Evolutionary conservation across 371 early-diverging fungal genomes (phyloP), one percentile per base, ranked within the genome.

Genomic region (Entomophthora muscae): DNA sequence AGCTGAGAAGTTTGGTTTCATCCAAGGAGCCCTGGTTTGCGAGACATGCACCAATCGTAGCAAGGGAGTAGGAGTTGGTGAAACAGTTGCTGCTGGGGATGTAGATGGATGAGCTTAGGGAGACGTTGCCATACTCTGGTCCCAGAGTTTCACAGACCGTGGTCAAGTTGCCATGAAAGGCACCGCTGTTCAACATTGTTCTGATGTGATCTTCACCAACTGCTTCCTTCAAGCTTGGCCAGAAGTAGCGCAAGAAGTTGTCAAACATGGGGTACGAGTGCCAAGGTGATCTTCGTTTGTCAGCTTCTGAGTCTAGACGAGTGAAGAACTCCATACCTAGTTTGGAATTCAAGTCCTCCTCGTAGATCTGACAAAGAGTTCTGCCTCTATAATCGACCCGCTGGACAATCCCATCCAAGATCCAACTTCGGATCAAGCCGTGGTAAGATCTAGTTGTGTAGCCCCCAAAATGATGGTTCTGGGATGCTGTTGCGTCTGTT

Each of bases 391-490:
- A 73, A 65, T 81, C 79, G 17, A 76, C 79, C 1, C 87, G 75
- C 1, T 78, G 74, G 26, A 84, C 75, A 64, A 88, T 67, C 65
- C 85, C 85, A 64, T 88, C 86, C 53, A 84, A 64, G 68, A 77
- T 86, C 82, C 81, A 85, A 22, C 87, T 87, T 57, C 79, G 76
- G 1, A 78, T 78, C 26, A 77, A 57, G 23, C 82, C 83, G 66
- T 86, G 84, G 68, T 86, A 88, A 10, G 80, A 74, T 5, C 78
- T 73, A 1, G 65, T 70, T 5, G 70, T 65, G 13, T 66, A 63
- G 12, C 87, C 86, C 61, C 66, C 71, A 69, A 81, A 85, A 53
- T 76, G 71, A 65, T 88, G 89, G 3, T 76, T 76, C 65, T 85
- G 86, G 1, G 63, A 62, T 0, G 86, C 85, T 3, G 85, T 61